These are phyloP conservation scores for Cercospora sp. DNA, from an alignment of 2,329 filamentous ascomycete species.

Conservation along the genomic window DNA sequence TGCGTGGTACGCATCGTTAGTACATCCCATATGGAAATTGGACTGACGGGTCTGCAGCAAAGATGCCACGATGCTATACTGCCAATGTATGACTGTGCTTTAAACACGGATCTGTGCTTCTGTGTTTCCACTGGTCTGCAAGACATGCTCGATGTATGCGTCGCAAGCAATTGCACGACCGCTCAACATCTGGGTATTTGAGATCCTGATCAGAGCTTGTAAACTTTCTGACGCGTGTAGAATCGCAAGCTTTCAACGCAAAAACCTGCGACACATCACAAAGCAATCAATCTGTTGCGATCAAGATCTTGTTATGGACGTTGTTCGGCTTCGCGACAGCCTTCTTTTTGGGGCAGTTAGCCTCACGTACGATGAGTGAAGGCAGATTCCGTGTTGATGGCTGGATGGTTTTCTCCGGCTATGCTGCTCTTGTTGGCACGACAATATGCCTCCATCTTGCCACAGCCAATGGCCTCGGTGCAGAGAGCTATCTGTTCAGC, in stretches of 20 bases:
- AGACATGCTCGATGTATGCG: conserved; percentile 11
- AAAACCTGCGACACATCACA: neutral
- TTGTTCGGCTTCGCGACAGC: conserved; percentile 7
- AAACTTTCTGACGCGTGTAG: neutral
- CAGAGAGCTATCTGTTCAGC: conserved; percentile 12
- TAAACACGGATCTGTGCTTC: conserved; percentile 4
- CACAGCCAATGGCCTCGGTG: conserved; percentile 11
- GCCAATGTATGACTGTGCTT: conserved; percentile 7
- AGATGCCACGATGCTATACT: conserved; percentile 11
- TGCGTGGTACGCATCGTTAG: conserved; percentile 4
- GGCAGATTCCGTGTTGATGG: conserved; percentile 10
- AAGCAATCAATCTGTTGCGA: neutral
- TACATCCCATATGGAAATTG: neutral
- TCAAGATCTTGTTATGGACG: conserved; percentile 16
- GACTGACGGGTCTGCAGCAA: conserved; percentile 7
- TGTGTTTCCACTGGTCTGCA: neutral
- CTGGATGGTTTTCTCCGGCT: conserved; percentile 11
- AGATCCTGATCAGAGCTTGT: neutral
- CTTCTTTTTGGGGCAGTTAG: conserved; percentile 4
- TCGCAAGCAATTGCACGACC: conserved; percentile 12
- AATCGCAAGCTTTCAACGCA: conserved; percentile 2
- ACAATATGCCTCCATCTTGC: conserved; percentile 8
- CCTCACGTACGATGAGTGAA: neutral
- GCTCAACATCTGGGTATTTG: conserved; percentile 11
- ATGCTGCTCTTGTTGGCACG: conserved; percentile 11